These are phyloP conservation scores for Fagus sylvatica DNA, from an alignment of 306 rosid genomes.

Conservation along the genomic window DNA sequence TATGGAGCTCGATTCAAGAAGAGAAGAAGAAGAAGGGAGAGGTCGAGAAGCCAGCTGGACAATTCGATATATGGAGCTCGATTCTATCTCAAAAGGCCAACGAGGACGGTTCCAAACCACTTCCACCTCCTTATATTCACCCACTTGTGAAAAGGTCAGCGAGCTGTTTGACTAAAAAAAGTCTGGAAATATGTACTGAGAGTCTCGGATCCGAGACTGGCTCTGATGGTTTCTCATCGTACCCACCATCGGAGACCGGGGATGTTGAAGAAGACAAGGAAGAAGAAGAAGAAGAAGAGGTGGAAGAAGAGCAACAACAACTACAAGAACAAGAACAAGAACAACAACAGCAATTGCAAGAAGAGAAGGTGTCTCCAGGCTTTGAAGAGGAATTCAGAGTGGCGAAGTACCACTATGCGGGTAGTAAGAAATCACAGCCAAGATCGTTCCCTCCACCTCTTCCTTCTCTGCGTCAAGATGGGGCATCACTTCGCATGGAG, in stretches of 20 bases:
- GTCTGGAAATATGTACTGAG: constrained; percentile 86
- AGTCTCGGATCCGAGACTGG: constrained; percentile 96
- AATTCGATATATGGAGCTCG: constrained; percentile 55
- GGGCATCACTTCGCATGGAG: constrained; percentile 55
- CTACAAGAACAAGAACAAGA: background rate
- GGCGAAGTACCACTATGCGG: constrained; percentile 24
- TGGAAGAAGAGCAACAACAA: background rate
- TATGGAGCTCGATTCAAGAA: constrained; percentile 51
- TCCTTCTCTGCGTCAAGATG: constrained; percentile 46
- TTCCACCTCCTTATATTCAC: constrained; percentile 65
- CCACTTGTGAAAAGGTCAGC: constrained; percentile 70
- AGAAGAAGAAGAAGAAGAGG: background rate
- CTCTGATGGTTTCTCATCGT: constrained; percentile 63
- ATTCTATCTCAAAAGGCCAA: constrained; percentile 46
- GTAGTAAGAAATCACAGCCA: constrained; percentile 30
- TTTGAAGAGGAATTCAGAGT: constrained; percentile 27
- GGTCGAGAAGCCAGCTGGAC: constrained; percentile 24
- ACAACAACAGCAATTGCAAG: background rate
- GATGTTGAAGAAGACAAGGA: constrained; percentile 26
- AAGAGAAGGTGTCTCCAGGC: constrained; percentile 3
- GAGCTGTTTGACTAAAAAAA: constrained; percentile 53
- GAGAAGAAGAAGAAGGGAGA: constrained; percentile 29
- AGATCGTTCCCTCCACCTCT: constrained; percentile 75
- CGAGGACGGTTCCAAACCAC: constrained; percentile 36
- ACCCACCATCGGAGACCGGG: constrained; percentile 44